Evolutionary conservation across 75 land plant genomes (phyloP).

Genomic region (Isoetes taiwanensis): DNA sequence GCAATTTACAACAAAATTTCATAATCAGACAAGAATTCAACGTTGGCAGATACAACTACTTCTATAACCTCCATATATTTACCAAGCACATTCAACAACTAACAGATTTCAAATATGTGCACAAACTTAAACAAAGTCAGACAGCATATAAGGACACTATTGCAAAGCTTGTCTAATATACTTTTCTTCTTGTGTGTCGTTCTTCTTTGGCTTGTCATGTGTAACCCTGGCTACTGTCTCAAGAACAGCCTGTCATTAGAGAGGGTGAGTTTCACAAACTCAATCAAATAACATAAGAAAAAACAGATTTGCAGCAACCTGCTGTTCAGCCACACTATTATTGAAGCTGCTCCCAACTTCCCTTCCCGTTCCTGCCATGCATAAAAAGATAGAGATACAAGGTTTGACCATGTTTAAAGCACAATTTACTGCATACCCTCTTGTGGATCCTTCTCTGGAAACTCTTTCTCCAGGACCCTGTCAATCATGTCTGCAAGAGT

Average conservation of each 20-base stretch:
- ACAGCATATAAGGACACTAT: no score
- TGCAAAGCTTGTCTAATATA: slow-evolving; percentile 12
- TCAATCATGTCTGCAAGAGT: slow-evolving; percentile 86
- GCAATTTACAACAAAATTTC: background rate
- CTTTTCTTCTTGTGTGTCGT: slow-evolving; percentile 71
- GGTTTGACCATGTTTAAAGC: background rate
- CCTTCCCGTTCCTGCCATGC: slow-evolving; percentile 22
- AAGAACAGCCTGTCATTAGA: slow-evolving; percentile 84
- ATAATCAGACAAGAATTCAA: no score
- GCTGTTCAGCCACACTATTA: slow-evolving; percentile 80
- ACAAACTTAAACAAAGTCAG: no score
- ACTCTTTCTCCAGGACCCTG: slow-evolving; percentile 82
- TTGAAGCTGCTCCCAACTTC: slow-evolving; percentile 73
- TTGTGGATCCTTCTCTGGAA: slow-evolving; percentile 68
- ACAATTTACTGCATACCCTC: slow-evolving; percentile 32
- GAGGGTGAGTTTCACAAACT: no score
- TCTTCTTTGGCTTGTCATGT: slow-evolving; percentile 79
- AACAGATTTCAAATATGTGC: no score
- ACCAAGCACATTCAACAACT: no score
- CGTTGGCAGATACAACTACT: no score
- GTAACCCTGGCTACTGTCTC: slow-evolving; percentile 90
- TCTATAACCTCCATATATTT: no score
- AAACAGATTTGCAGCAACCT: slow-evolving; percentile 28
- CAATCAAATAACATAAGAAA: no score
- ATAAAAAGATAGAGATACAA: background rate